Evolutionary conservation across 1,284 basidiomycete species (phyloP).

Genomic region (Fomitiporia mediterranea): DNA sequence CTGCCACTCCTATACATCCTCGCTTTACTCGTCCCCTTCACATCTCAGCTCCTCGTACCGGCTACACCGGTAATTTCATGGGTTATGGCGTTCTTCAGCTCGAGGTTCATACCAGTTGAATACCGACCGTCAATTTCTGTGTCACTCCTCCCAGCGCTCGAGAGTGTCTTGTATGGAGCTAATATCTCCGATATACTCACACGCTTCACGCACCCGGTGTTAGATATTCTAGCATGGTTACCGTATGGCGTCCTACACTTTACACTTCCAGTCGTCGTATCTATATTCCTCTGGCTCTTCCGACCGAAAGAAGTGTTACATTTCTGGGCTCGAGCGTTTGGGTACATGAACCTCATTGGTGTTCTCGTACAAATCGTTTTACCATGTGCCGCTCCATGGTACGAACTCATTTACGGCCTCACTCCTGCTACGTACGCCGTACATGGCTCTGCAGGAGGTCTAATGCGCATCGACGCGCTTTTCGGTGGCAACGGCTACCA

Average conservation of each 20-base stretch:
- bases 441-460: conserved; percentile 88
- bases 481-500: conserved; percentile 82
- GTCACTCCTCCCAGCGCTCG: conserved; percentile 88
- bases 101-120: conserved; percentile 74
- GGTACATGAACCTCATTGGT: conserved; percentile 89
- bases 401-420: conserved; percentile 95
- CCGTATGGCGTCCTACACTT: conserved; percentile 96
- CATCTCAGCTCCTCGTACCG: conserved; percentile 89
- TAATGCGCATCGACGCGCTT: conserved; percentile 88
- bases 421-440: conserved; percentile 92
- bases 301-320: conserved; percentile 77
- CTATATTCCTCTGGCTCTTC: conserved; percentile 74
- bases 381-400: conserved; percentile 96
- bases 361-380: conserved; percentile 88
- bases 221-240: conserved; percentile 94
- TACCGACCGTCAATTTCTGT: conserved; percentile 86
- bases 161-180: conserved; percentile 92
- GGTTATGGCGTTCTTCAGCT: conserved; percentile 83
- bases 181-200: conserved; percentile 97
- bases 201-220: conserved; percentile 84
- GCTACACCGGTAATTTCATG: conserved; percentile 85
- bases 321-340: conserved; percentile 86
- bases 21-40: conserved; percentile 79
- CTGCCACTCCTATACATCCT: conserved; percentile 73
- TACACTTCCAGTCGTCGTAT: conserved; percentile 76